phyloP scores from a whole-genome alignment of 805 yeast genomes.

The Cyberlindnera veronae region DNA sequence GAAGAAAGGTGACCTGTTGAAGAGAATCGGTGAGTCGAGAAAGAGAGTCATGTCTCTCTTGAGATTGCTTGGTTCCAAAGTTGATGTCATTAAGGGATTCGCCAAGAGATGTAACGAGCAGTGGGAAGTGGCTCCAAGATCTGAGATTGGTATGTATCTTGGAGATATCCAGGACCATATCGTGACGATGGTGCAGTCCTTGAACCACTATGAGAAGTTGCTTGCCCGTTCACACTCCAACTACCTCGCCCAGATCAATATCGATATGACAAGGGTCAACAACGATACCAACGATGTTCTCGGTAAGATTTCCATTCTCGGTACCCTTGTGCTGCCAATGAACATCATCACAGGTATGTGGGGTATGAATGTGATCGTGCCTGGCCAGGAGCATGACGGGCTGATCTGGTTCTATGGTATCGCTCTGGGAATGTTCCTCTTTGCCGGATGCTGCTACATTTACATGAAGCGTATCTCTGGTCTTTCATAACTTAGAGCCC shows the following conservation, averaged over 20 bases:
- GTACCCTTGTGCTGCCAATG: conserved; percentile 93
- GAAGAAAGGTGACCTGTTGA: conserved; percentile 89
- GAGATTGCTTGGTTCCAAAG: conserved; percentile 83
- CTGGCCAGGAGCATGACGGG: conserved; percentile 70
- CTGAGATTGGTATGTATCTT: conserved; percentile 89
- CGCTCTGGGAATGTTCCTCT: conserved; percentile 40
- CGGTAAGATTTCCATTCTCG: conserved; percentile 88
- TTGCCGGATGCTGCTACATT: conserved; percentile 45
- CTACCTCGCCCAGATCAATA: conserved; percentile 93
- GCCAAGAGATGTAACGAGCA: conserved; percentile 86
- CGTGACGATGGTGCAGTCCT: conserved; percentile 92
- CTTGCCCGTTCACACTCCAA: conserved; percentile 94
- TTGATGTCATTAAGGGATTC: conserved; percentile 96
- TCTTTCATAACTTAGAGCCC: conserved; percentile 3
- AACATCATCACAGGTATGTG: conserved; percentile 94
- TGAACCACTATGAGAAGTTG: conserved; percentile 91
- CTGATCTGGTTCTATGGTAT: conserved; percentile 65
- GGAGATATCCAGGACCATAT: conserved; percentile 98
- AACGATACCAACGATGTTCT: conserved; percentile 96
- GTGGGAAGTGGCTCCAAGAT: conserved; percentile 73
- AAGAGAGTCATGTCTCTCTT: conserved; percentile 89
- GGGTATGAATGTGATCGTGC: conserved; percentile 98
- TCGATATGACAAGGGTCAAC: conserved; percentile 95
- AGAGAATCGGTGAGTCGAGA: conserved; percentile 93
- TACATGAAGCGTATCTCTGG: conserved; percentile 47